A percentile compares a stretch with the other conserved stretches of the same genome.
Evolutionary conservation across 1,139 yeast species (phyloP).

Genomic region (Saccharomyces hybrid): DNA sequence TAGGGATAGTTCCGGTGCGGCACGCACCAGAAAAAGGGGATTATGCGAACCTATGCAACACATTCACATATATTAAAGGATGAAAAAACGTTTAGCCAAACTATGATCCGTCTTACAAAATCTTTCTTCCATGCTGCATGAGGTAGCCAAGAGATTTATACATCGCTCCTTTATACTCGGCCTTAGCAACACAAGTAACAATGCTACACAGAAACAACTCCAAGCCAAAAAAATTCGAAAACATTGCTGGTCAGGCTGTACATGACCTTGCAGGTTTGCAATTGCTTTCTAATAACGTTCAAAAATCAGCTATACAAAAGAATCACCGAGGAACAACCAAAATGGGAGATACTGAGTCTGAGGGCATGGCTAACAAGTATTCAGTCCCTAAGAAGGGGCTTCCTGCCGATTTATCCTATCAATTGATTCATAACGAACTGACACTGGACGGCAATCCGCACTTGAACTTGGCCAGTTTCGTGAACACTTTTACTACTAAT

Average conservation of each 20-base stretch:
- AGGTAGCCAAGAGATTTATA: neutral
- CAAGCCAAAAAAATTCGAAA: slow-evolving; percentile 2
- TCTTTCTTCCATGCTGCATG: neutral
- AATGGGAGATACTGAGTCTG: slow-evolving; percentile 1
- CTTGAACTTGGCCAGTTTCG: slow-evolving; percentile 82
- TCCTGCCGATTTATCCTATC: slow-evolving; percentile 46
- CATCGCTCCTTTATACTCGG: neutral
- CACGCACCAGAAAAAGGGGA: neutral
- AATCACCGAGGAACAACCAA: neutral
- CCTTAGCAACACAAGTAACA: neutral
- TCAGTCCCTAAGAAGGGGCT: slow-evolving; percentile 53
- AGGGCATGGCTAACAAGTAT: slow-evolving; percentile 35
- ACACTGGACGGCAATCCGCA: slow-evolving; percentile 79
- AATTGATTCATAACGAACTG: slow-evolving; percentile 64
- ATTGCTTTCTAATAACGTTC: neutral
- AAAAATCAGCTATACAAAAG: neutral
- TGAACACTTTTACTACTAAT: slow-evolving; percentile 62
- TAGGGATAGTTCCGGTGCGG: neutral
- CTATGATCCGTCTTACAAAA: neutral
- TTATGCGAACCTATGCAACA: neutral
- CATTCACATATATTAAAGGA: neutral
- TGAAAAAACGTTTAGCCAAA: neutral
- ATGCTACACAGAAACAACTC: slow-evolving; percentile 4
- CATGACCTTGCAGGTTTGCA: neutral
- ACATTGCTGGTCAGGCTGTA: neutral